phyloP scores from a whole-genome alignment of 2,329 filamentous ascomycete genomes.

The Aureobasidium lini region DNA sequence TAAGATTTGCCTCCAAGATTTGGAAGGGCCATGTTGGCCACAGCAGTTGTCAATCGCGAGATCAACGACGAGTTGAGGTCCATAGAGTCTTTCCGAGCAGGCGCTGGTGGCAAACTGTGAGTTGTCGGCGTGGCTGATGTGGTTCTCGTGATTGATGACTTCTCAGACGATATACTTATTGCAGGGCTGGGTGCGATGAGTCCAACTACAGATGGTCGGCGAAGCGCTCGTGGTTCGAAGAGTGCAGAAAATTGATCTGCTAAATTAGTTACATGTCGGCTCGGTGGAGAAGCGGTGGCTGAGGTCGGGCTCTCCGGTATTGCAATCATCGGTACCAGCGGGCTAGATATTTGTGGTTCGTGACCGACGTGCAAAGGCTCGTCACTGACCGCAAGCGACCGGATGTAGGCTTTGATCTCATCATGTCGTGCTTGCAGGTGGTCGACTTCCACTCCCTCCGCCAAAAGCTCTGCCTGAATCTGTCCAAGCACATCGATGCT shows the following conservation, averaged over 20 bases:
- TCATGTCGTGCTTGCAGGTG: background rate
- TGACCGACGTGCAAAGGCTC: background rate
- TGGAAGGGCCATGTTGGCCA: background rate
- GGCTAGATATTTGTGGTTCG: background rate
- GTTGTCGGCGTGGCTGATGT: too few species aligned
- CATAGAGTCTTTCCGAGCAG: background rate
- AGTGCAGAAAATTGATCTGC: background rate
- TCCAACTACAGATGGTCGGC: background rate
- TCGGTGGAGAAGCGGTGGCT: background rate
- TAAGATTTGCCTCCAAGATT: background rate
- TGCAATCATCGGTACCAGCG: background rate
- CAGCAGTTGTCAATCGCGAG: background rate
- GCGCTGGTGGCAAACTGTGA: background rate
- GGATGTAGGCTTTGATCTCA: slow-evolving; percentile 3
- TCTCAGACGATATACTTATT: background rate
- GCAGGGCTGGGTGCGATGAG: background rate
- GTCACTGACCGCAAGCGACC: background rate
- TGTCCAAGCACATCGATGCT: background rate
- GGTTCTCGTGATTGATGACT: background rate
- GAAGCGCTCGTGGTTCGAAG: background rate
- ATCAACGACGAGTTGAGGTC: background rate
- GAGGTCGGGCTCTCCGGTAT: background rate
- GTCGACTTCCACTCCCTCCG: background rate
- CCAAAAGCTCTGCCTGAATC: background rate
- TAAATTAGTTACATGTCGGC: background rate